Base-by-base conservation (phyloP, 2,329 filamentous ascomycete species). In the Penicillium decumbens region DNA sequence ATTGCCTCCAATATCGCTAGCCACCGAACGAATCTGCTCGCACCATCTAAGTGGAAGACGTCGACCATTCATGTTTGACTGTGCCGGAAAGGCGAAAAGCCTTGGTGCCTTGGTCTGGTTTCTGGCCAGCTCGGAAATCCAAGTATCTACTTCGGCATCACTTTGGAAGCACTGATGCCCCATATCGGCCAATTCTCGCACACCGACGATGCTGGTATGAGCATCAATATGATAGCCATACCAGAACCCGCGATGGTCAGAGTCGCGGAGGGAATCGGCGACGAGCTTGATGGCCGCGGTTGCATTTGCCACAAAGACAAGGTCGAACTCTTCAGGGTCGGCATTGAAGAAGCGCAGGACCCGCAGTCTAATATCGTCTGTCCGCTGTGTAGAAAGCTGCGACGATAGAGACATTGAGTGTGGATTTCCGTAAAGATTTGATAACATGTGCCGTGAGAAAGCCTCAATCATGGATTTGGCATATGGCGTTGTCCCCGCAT, bases 281-380 rank as follows among this genome's bases (percentile, higher is more conserved):
- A 95, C 87, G 9, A 96, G 73, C 70, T 96, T 97, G 61, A 95
- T 85, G 6, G 84, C 91, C 3, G 91, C 89, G 0, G 92, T 97
- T 18, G 92, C 88, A 69, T 97, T 97, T 30, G 89, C 84, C 24
- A 95, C 89, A 65, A 97, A 97, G 1, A 96, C 82, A 2, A 97
- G 71, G 61, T 96, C 91, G 59, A 93, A 97, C 1, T 88, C 77
- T 8, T 83, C 78, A 2, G 91, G 88, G 55, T 90, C 83, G 2
- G 90, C 91, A 38, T 85, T 84, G 71, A 96, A 90, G 61, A 95
- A 89, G 2, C 76, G 76, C 28, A 97, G 73, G 2, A 88, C 76
- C 12, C 82, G 78, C 30, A 89, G 71, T 7, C 92, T 82, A 27
- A 86, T 76, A 67, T 91, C 82, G 56, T 95, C 90, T 49, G 95